Evolutionary conservation across 129 eudicot species (phyloP), one percentile per base, ranked within the genome.

Genomic region (Pittosporum tobira): DNA sequence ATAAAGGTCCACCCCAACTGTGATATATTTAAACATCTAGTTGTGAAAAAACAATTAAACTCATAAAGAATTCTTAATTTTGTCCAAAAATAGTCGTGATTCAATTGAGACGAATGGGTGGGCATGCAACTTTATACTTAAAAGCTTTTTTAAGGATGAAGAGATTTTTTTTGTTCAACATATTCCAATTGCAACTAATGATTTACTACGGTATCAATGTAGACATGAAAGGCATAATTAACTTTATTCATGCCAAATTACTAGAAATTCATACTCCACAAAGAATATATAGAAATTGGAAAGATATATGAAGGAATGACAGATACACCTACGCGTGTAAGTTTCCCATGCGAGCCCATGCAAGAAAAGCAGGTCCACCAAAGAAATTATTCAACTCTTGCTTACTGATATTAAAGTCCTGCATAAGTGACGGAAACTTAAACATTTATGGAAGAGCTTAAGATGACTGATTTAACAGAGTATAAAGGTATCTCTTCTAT

Each of bases 271-370:
- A 27, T 29, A 53, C 24, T 53, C 10, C 23, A 28, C 59, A 27
- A 20, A 28, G 23, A 45, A 11, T 16, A 34, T 19, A 55, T 18
- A n/a, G 18, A 37, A 48, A 36, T 20, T 6, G 19, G 16, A 61
- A 46, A 11, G 50, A 45, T 51, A 24, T 53, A 45, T 15, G 34
- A 46, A 38, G 40, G 19, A 46, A 38, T 47, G 19, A 27, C 56
- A 68, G n/a, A n/a, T 22, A 16, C 25, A 69, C 95, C 64, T 63
- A 91, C 98, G 81, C 85, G 56, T 91, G 98, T 68, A 91, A 76
- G 80, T 91, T 91, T 61, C 98, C 96, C 98, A 91, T 91, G 66
- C 98, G 96, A 70, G 98, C 98, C 98, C 98, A 91, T 59, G 98
- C 98, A 44, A 91, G 96, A 71, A 86, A 91, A 40, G 98, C 95